Evolutionary conservation across 768 basidiomycete genomes (phyloP).

Genomic region (Tephrocybe sp.): DNA sequence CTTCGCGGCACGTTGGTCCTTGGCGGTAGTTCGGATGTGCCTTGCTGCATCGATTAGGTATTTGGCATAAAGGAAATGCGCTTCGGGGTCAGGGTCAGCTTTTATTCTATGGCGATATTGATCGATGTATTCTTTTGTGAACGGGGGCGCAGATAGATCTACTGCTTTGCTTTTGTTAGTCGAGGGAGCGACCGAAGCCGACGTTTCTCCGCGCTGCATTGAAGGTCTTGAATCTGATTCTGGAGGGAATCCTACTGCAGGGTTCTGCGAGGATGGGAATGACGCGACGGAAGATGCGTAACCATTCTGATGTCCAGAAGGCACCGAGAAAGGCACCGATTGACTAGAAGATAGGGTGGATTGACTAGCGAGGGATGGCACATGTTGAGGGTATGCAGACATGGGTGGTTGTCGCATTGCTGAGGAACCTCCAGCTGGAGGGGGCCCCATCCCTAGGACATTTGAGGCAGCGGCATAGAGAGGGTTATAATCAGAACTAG

Average conservation of each 20-base stretch:
- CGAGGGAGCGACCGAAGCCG: slow-evolving; percentile 54
- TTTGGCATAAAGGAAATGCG: slow-evolving; percentile 97
- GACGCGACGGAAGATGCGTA: slow-evolving; percentile 23
- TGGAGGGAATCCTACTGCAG: slow-evolving; percentile 26
- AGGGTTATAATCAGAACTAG: slow-evolving; percentile 48
- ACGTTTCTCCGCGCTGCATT: slow-evolving; percentile 58
- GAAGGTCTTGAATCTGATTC: slow-evolving; percentile 62
- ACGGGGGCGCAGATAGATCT: slow-evolving; percentile 81
- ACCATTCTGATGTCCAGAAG: slow-evolving; percentile 10
- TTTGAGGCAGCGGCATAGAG: slow-evolving; percentile 78
- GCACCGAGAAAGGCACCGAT: slow-evolving; percentile 29
- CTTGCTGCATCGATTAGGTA: slow-evolving; percentile 98
- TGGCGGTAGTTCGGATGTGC: slow-evolving; percentile 73
- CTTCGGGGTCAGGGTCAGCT: slow-evolving; percentile 96
- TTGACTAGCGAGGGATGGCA: slow-evolving; percentile 20
- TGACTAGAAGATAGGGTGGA: slow-evolving; percentile 29
- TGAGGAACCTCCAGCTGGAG: slow-evolving; percentile 38
- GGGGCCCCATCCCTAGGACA: slow-evolving; percentile 76
- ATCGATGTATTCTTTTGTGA: slow-evolving; percentile 95
- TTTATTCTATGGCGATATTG: slow-evolving; percentile 98
- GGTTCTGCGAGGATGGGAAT: slow-evolving; percentile 20
- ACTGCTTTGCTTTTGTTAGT: slow-evolving; percentile 77
- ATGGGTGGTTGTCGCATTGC: slow-evolving; percentile 21
- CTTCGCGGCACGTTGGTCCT: slow-evolving; percentile 80
- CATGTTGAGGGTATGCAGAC: slow-evolving; percentile 23